Evolutionary conservation across 208 protist species (phyloP).

Genomic region (Trypanosoma boissoni): DNA sequence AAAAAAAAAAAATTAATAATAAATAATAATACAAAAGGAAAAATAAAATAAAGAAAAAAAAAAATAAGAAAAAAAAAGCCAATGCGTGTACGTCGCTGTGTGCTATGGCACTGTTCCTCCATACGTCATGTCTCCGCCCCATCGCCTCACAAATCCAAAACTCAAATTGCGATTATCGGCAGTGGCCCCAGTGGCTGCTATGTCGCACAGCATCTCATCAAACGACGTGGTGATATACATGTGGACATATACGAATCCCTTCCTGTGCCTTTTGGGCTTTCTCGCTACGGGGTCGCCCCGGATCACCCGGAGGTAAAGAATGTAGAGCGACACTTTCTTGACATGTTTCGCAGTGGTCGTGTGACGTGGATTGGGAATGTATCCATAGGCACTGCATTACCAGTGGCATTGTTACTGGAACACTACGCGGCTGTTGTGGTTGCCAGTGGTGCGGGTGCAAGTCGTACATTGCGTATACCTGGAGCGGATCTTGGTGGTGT

Average conservation of each 20-base stretch:
- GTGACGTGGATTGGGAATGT: conserved; percentile 95
- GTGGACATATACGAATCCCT: conserved; percentile 94
- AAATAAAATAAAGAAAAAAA: no score
- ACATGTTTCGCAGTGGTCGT: conserved; percentile 70
- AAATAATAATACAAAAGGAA: no score
- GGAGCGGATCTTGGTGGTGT: conserved; percentile 86
- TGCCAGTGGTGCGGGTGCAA: conserved; percentile 84
- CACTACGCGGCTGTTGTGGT: conserved; percentile 94
- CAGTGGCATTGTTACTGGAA: conserved; percentile 59
- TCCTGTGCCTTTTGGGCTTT: conserved; percentile 95
- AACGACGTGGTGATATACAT: conserved; percentile 64
- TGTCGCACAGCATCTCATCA: conserved; percentile 86
- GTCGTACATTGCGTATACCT: conserved; percentile 65
- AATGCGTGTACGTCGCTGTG: no score
- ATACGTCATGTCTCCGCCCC: neutral
- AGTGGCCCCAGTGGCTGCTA: conserved; percentile 96
- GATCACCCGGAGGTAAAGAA: conserved; percentile 98
- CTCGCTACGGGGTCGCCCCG: conserved; percentile 96
- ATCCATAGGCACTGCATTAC: conserved; percentile 72
- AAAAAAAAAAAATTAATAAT: no score
- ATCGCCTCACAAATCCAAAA: conserved; percentile 3
- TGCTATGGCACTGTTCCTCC: no score
- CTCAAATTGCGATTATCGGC: conserved; percentile 93
- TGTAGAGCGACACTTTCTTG: conserved; percentile 88
- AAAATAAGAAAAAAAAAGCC: no score